phyloP scores from a whole-genome alignment of 805 yeast species.

The Lipomyces sp. region DNA sequence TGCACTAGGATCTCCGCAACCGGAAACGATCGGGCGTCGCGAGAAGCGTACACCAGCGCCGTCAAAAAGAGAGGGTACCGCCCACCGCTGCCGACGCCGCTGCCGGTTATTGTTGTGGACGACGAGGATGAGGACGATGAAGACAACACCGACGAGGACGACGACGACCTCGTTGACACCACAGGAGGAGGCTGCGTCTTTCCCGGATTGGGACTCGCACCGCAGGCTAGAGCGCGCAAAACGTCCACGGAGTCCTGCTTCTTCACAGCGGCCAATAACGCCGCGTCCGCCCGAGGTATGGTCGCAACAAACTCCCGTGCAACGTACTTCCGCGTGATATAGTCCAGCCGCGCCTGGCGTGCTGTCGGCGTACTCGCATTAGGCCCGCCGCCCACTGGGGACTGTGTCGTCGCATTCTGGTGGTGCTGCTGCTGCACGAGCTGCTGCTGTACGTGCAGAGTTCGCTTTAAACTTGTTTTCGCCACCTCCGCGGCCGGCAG shows the following conservation, averaged over 20 bases:
- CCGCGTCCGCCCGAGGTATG: slow-evolving; percentile 36
- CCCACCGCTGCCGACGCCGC: background rate
- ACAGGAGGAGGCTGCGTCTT: background rate
- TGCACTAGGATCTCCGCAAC: slow-evolving; percentile 41
- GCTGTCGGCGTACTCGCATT: background rate
- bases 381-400: background rate
- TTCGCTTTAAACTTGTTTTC: slow-evolving; percentile 33
- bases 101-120: background rate
- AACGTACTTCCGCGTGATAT: slow-evolving; percentile 64
- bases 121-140: slow-evolving; percentile 4
- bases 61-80: slow-evolving; percentile 36
- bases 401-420: background rate
- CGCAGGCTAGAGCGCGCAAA: slow-evolving; percentile 40
- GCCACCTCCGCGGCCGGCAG: slow-evolving; percentile 23
- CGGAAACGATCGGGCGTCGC: slow-evolving; percentile 35
- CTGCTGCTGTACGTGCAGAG: slow-evolving; percentile 23
- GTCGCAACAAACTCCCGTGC: slow-evolving; percentile 46
- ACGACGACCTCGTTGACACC: background rate
- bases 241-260: slow-evolving; percentile 35
- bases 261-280: slow-evolving; percentile 38
- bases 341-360: slow-evolving; percentile 40
- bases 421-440: background rate
- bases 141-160: slow-evolving; percentile 6
- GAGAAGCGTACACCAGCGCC: slow-evolving; percentile 36
- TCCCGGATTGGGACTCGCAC: slow-evolving; percentile 40